These are phyloP conservation scores for Fragaria ananassa DNA, from an alignment of 306 rosid genomes.

Conservation along the genomic window DNA sequence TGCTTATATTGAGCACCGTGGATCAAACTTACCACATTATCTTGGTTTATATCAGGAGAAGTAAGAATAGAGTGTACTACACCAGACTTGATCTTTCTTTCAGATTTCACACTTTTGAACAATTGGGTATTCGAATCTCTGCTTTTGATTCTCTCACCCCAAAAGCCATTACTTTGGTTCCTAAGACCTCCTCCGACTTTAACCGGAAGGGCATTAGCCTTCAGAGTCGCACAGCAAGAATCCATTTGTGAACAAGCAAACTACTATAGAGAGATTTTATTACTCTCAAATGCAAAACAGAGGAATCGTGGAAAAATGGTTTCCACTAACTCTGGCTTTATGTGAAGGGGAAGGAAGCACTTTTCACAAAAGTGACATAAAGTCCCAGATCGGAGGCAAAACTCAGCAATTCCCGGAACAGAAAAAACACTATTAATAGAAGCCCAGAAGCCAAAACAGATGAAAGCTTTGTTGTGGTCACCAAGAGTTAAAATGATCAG, in stretches of 20 bases:
- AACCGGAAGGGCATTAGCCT: slow-evolving; percentile 28
- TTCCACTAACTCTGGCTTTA: background rate
- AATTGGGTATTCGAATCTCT: slow-evolving; percentile 31
- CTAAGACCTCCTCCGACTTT: slow-evolving; percentile 19
- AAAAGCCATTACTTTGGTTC: slow-evolving; percentile 40
- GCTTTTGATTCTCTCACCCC: slow-evolving; percentile 45
- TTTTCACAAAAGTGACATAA: slow-evolving; percentile 15
- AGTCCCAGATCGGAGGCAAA: background rate
- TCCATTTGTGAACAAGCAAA: slow-evolving; percentile 33
- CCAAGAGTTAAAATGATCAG: background rate
- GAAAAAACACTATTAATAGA: background rate
- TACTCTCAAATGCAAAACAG: background rate
- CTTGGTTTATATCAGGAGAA: slow-evolving; percentile 41
- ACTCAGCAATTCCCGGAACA: slow-evolving; percentile 20
- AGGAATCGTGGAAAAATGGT: slow-evolving; percentile 16
- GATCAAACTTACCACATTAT: slow-evolving; percentile 37
- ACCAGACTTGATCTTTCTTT: slow-evolving; percentile 30
- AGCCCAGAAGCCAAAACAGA: slow-evolving; percentile 6
- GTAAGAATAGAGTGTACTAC: slow-evolving; percentile 46
- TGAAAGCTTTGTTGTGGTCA: background rate
- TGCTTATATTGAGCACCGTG: background rate
- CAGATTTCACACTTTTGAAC: slow-evolving; percentile 30
- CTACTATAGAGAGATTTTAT: slow-evolving; percentile 5
- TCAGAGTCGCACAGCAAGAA: slow-evolving; percentile 45
- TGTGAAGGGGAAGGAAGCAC: background rate